Evolutionary conservation across 768 basidiomycete genomes (phyloP), one percentile per base, ranked within the genome.

Genomic region (Leccinum ochraceum): DNA sequence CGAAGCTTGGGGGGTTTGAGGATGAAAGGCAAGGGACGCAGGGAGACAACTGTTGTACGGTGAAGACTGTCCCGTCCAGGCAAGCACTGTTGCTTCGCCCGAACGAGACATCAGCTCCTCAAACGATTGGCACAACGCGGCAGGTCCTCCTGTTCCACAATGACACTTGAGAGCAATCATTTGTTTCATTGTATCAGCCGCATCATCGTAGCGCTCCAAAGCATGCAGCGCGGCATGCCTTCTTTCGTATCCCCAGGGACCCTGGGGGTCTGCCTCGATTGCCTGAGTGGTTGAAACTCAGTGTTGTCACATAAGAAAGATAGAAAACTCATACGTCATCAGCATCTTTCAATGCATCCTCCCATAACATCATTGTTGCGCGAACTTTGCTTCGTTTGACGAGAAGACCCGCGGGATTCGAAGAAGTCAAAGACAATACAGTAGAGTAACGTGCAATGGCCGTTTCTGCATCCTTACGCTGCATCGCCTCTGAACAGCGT

Each of bases 401-500:
- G 20, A 66, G n/a, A 3, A 62, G 60, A 28, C 30, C 17, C 6
- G 16, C n/a, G 16, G 20, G 22, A 24, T 46, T 37, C 22, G 44
- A 56, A 5, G 55, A 17, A 42, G 9, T 42, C 17, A 42, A 42
- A 42, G 39, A 42, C 39, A 42, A 9, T n/a, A 17, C 39, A n/a
- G 39, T 17, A 42, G 39, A 42, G 17, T 42, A 42, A 17, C 39
- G 39, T 42, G 20, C 17, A n/a, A 63, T 42, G 0, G 65, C 65
- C n/a, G n/a, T 24, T n/a, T 57, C 16, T 17, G 44, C 16, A 54
- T 59, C 20, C 2, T 49, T 17, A 8, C 55, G 37, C 26, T n/a
- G 6, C 94, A 81, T 16, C 83, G 80, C 22, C 86, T 78, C 73
- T 92, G 81, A 4, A 98, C 85, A 0, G 95, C 92, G 24, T 82